Base-by-base conservation (phyloP, 129 eudicot species). In the Glebionis coronaria region DNA sequence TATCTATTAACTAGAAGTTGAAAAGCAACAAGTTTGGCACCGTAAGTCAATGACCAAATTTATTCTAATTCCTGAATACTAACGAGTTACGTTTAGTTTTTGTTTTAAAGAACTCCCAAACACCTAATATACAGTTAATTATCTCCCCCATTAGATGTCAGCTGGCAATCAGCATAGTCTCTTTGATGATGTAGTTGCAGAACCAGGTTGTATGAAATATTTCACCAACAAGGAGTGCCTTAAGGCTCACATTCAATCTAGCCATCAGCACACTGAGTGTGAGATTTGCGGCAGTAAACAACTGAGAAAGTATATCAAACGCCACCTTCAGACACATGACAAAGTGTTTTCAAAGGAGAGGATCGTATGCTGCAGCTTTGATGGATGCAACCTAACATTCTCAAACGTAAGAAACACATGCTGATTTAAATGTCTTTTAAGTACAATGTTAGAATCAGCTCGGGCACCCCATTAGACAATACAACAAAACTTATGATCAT, bases 261-360 rank as follows among this genome's bases (percentile, higher is more conserved):
- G 88, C 58, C 96, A 92, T 78, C 90, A 75, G 56, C 77, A 86
- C 52, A 65, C 88, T 21, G 63, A 31, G 14, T 88, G 98, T 49
- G 95, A 88, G 79, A 76, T 82, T 56, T 93, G 98, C 79, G 96
- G 98, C 38, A 71, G 81, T 29, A 84, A 80, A 77, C 96, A 93
- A 45, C 72, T 93, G 42, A 93, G 82, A 78, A 88, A 86, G 78
- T 88, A 93, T 68, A 81, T 88, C 12, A 84, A 84, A 71, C 82
- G 98, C 14, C 98, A 93, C 56, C 85, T 88, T 4, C 84, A 83
- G 23, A 80, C 78, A 16, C 98, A 93, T 47, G 87, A 82, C 47
- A 77, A 57, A 44, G 61, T 28, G 23, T 27, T 12, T 69, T 23
- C 81, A 3, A 44, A 79, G 4, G 79, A 71, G 66, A 78, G 77